Percentiles rank a stretch among this genome's conserved stretches.
Conservation (phyloP, 257 asterid species). For the Petunia axillaris region DNA sequence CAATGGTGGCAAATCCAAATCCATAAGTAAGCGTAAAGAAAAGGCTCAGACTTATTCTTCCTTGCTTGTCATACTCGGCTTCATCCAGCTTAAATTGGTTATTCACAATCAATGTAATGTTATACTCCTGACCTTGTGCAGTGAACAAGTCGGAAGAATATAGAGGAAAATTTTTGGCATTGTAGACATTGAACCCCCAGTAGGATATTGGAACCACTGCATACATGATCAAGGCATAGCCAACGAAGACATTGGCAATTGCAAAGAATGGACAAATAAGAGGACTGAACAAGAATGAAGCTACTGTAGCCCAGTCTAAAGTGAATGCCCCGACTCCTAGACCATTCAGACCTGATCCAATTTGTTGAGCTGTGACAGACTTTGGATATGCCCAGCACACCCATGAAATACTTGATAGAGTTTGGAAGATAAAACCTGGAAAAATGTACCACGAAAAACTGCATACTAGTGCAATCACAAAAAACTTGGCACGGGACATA, state of each 20-base stretch:
- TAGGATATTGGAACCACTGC: conserved; percentile 66
- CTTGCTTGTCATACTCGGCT: conserved; percentile 54
- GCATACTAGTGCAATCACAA: conserved; percentile 57
- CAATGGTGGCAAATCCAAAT: conserved; percentile 84
- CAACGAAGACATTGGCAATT: conserved; percentile 64
- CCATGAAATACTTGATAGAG: conserved; percentile 75
- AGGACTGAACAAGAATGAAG: conserved; percentile 78
- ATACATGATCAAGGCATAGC: conserved; percentile 55
- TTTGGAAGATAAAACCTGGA: conserved; percentile 69
- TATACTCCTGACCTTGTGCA: conserved; percentile 53
- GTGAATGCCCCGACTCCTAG: conserved; percentile 73
- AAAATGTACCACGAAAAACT: conserved; percentile 71
- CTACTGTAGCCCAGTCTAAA: conserved; percentile 69
- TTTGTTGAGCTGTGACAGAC: conserved; percentile 78
- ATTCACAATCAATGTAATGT: conserved; percentile 54
- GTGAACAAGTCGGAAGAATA: conserved; percentile 62
- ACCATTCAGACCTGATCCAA: conserved; percentile 74
- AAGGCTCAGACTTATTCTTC: conserved; percentile 62
- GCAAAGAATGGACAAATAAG: conserved; percentile 78
- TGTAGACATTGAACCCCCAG: conserved; percentile 71
- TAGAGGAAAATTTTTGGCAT: conserved; percentile 62
- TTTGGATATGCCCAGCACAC: conserved; percentile 77
- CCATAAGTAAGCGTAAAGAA: conserved; percentile 70
- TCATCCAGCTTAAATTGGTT: conserved; percentile 51
- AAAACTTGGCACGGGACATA: conserved; percentile 66